A percentile compares a stretch with the other conserved stretches of the same genome.
These are phyloP conservation scores for Phytophthora crassamura DNA, from an alignment of 352 stramenopile species.

Conservation along the genomic window DNA sequence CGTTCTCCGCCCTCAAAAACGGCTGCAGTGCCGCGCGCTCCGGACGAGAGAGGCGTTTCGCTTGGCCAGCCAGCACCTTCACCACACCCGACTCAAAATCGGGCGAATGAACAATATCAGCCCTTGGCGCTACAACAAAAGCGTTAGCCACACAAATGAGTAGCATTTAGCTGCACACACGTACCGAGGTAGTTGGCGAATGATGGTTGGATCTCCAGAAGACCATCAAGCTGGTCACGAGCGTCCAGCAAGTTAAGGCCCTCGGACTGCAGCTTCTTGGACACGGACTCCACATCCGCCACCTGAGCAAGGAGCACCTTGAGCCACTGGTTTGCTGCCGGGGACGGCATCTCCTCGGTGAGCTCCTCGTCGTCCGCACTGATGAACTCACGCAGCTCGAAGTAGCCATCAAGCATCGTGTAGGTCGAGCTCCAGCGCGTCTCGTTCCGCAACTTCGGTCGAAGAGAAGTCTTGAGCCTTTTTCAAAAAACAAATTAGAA, in stretches of 20 bases:
- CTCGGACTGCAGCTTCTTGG: conserved; percentile 4
- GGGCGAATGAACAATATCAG: too few relatives aligned
- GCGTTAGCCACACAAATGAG: neutral
- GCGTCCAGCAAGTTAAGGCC: too few relatives aligned
- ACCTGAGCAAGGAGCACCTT: neutral
- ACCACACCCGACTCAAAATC: too few relatives aligned
- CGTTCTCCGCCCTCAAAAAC: too few relatives aligned
- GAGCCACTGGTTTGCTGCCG: neutral
- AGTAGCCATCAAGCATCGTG: conserved; percentile 8
- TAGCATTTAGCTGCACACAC: neutral
- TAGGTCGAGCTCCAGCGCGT: conserved; percentile 13
- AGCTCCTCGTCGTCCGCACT: conserved; percentile 13
- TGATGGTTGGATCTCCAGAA: conserved; percentile 7
- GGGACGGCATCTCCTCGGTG: neutral
- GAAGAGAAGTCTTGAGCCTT: conserved; percentile 7
- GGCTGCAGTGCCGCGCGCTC: too few relatives aligned
- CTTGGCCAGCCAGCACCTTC: too few relatives aligned
- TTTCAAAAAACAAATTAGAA: neutral
- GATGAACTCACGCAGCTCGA: conserved; percentile 8
- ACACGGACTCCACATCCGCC: neutral
- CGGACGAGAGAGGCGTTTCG: too few relatives aligned
- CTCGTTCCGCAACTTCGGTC: too few relatives aligned
- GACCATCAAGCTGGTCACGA: conserved; percentile 4
- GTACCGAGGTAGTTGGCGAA: conserved; percentile 4
- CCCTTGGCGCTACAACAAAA: conserved; percentile 5